Evolutionary conservation across 2,329 filamentous ascomycete species (phyloP), one percentile per base, ranked within the genome.

Genomic region (Phialophora expanda): DNA sequence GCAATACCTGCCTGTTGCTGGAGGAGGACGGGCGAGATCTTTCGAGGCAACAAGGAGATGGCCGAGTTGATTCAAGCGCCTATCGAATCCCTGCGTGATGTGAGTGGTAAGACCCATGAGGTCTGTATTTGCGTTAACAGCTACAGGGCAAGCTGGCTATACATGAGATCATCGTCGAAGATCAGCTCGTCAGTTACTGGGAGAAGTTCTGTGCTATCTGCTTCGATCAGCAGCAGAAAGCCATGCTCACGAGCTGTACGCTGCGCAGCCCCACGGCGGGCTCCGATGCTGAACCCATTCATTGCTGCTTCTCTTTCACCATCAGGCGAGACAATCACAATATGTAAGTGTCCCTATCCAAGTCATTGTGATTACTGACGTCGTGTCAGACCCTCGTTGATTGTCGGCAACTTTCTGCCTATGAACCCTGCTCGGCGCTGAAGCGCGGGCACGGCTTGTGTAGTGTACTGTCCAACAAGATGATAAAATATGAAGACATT

Each of bases 141-240:
- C 26, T 26, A 28, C 67, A 97, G 93, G 95, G 95, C 67, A 96
- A 96, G 74, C 89, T 98, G 70, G 92, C 95, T 12, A 86, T 99
- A 56, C 95, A 99, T 76, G 93, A 99, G 77, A 96, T 99, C 69
- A 87, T 99, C 53, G 93, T 92, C 2, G 95, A 99, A 80, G 92
- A 96, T 68, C 96, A 93, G 48, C 87, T 97, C 67, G 95, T 98
- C 62, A 91, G 92, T 73, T 99, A 99, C 75, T 99, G 95, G 95
- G 95, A 99, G 79, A 97, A 99, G 75, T 99, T 99, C 75, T 93
- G 94, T 58, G 94, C 93, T 4, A 98, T 99, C 73, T 96, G 95
- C 9, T 99, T 99, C 78, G 95, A 99, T 75, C 88, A 90, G 64
- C 89, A 87, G 9, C 95, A 98, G 76, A 97, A 99, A 77, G 96